Percentiles rank a stretch among this genome's conserved stretches.
Evolutionary conservation across 345 rosid species (phyloP).

Genomic region (Gossypium turneri): DNA sequence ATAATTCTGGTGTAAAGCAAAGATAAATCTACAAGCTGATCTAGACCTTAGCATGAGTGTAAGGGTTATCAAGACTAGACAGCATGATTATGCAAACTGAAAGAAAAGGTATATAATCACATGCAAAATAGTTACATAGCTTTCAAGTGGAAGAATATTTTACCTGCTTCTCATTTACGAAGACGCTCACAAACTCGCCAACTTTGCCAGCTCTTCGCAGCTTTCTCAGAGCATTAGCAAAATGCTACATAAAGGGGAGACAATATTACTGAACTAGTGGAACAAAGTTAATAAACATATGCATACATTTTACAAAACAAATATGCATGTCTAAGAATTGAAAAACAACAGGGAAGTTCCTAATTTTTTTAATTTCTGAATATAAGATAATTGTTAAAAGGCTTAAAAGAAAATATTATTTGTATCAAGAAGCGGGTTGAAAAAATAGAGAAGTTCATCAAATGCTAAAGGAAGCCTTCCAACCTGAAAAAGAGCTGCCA

Average conservation of each 20-base stretch:
- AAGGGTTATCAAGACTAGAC: neutral
- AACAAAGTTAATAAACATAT: conserved; percentile 6
- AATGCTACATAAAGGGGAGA: conserved; percentile 39
- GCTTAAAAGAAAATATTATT: neutral
- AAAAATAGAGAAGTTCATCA: neutral
- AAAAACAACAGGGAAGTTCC: neutral
- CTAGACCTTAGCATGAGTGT: neutral
- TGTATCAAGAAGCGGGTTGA: neutral
- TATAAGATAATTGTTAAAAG: neutral
- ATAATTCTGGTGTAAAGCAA: neutral
- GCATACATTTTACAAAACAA: neutral
- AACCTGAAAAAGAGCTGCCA: neutral
- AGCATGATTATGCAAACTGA: neutral
- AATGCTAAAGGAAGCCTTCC: neutral
- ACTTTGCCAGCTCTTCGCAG: conserved; percentile 87
- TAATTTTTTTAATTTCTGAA: neutral
- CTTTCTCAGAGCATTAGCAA: conserved; percentile 65
- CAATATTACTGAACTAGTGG: conserved; percentile 17
- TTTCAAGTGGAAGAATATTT: conserved; percentile 14
- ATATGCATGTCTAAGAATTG: neutral
- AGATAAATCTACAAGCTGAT: neutral
- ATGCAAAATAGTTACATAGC: neutral
- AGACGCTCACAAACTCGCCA: conserved; percentile 88
- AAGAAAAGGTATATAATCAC: neutral
- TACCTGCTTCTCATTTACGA: conserved; percentile 95